phyloP scores from a whole-genome alignment of 1,139 yeast species.

The Debaryomyces singareniensis region DNA sequence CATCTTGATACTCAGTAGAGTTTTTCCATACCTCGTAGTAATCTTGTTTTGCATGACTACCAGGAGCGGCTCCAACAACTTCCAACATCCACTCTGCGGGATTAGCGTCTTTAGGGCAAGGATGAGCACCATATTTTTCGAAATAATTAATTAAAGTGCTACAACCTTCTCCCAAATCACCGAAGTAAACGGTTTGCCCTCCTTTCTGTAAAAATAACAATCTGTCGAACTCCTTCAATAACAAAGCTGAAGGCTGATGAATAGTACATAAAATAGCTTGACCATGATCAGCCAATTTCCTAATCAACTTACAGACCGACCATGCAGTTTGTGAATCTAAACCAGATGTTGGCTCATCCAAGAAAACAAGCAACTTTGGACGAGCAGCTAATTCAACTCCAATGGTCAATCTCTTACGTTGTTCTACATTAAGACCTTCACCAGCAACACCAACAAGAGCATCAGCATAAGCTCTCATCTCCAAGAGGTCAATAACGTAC shows the following conservation, averaged over 20 bases:
- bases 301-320: conserved; percentile 76
- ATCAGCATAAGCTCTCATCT: conserved; percentile 69
- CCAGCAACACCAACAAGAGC: conserved; percentile 84
- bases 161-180: conserved; percentile 68
- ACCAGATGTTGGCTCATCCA: conserved; percentile 37
- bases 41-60: conserved; percentile 58
- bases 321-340: conserved; percentile 48
- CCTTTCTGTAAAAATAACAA: conserved; percentile 67
- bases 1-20: conserved; percentile 46
- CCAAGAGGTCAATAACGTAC: conserved; percentile 45
- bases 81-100: conserved; percentile 85
- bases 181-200: conserved; percentile 76
- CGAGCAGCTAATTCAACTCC: conserved; percentile 37
- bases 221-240: conserved; percentile 74
- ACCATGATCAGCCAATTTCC: conserved; percentile 71
- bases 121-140: conserved; percentile 60
- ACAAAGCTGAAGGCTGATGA: conserved; percentile 77
- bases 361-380: conserved; percentile 30
- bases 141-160: conserved; percentile 58
- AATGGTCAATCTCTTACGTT: conserved; percentile 70
- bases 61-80: conserved; percentile 79
- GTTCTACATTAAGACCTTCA: conserved; percentile 74
- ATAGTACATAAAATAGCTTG: conserved; percentile 82
- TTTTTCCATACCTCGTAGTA: conserved; percentile 62
- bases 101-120: conserved; percentile 62